Evolutionary conservation across 2,329 filamentous ascomycete genomes (phyloP).

Genomic region (Teratosphaeria nubilosa): DNA sequence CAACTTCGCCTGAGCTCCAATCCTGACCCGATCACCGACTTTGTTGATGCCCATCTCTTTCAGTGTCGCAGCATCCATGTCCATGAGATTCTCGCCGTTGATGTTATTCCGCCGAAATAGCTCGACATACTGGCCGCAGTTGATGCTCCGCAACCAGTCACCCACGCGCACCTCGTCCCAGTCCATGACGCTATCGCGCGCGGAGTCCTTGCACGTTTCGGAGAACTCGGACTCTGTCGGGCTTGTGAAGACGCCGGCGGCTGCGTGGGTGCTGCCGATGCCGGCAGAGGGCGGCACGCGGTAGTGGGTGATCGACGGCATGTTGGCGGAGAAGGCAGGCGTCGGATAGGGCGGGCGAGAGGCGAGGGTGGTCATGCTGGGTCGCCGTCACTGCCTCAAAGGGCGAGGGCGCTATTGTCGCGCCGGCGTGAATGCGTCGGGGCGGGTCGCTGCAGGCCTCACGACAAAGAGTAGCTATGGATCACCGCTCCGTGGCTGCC

Average conservation of each 20-base stretch:
- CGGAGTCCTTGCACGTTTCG: constrained; percentile 51
- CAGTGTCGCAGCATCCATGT: constrained; percentile 91
- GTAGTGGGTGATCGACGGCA: constrained; percentile 17
- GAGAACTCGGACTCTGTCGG: constrained; percentile 91
- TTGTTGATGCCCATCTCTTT: constrained; percentile 99
- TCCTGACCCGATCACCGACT: constrained; percentile 86
- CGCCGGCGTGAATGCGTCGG: neutral
- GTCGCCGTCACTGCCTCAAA: neutral
- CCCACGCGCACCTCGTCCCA: constrained; percentile 91
- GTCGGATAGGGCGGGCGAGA: constrained; percentile 62
- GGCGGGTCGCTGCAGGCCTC: neutral
- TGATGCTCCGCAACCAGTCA: constrained; percentile 82
- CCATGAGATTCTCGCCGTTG: constrained; percentile 90
- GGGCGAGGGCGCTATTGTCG: neutral
- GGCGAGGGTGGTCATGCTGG: constrained; percentile 64
- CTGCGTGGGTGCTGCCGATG: constrained; percentile 25
- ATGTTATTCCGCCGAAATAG: constrained; percentile 88
- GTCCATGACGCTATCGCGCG: constrained; percentile 31
- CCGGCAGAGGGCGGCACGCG: constrained; percentile 11
- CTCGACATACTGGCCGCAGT: constrained; percentile 87
- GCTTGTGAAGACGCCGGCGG: constrained; percentile 54
- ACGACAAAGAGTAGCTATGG: neutral
- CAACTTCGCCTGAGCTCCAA: constrained; percentile 45
- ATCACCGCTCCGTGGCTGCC: neutral
- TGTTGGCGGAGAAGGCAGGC: constrained; percentile 23